Base-by-base conservation (phyloP, 1,284 basidiomycete species). In the Trichosporon sp. region DNA sequence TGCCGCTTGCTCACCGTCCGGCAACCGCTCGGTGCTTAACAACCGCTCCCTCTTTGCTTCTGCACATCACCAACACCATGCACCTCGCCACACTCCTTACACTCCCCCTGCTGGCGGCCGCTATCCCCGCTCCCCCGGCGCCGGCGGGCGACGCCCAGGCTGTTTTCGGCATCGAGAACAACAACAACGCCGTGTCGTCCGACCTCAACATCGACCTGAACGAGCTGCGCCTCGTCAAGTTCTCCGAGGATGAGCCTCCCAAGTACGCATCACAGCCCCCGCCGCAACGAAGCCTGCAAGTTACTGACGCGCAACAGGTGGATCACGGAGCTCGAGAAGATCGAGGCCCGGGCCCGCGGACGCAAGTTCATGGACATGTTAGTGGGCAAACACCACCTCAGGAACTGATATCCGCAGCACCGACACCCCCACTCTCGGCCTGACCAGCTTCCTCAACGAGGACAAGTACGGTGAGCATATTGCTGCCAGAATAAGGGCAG, bases 261-360 rank as follows among this genome's bases (percentile, higher is more conserved):
- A 79, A 82, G 75, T 81, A 38, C 35, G 68, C 42, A 47, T 13
- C 15, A 13, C 11, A 1, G 7, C 8, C 9, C 3, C 12, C n/a
- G 25, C 5, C 7, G 15, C 18, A 13, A 7, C 21, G 7, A 3
- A 23, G 68, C 71, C 73, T 38, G 75, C 66, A 8, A 7, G 4
- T 15, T 51, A 12, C 47, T 51, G 47, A 51, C 47, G 2, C 6
- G 21, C 47, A 85, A 5, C 7, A 86, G 89, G 35, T 90, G 89
- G 89, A 89, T 93, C 83, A 88, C 92, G 13, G 93, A 95, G 81
- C 84, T 90, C 35, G 89, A 94, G 75, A 95, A 93, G 92, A 91
- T 95, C 72, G 84, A 88, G 76, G 87, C 89, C 69, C 94, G 91
- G 83, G 89, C 89, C 53, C 86, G 76, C 21, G 84, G 84, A 0